Conservation (phyloP, 306 rosid genomes). For the Trichosanthes truncata region DNA sequence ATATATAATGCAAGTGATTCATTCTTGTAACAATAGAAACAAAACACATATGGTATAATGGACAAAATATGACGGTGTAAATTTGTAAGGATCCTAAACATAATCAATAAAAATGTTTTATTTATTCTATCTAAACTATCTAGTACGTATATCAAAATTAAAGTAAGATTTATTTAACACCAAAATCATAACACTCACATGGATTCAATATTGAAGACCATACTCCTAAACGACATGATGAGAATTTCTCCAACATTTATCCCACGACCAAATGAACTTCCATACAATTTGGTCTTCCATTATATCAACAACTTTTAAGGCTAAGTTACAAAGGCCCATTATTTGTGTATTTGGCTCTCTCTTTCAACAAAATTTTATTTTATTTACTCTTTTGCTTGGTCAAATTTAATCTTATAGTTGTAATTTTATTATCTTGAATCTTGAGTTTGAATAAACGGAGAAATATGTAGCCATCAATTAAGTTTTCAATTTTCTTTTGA, state of each 20-base stretch:
- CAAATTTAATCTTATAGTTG: background rate
- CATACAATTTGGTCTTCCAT: background rate
- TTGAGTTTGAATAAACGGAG: too few relatives aligned
- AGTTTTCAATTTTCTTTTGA: too few relatives aligned
- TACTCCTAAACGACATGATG: background rate
- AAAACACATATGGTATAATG: background rate
- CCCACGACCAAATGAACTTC: background rate
- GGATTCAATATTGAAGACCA: background rate
- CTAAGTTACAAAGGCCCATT: background rate
- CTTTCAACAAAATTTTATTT: background rate
- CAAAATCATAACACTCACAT: conserved; percentile 1
- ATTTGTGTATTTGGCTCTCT: background rate
- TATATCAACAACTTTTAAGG: background rate
- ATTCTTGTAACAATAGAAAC: too few relatives aligned
- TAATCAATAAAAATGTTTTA: background rate
- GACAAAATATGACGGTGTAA: background rate
- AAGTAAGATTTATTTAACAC: background rate
- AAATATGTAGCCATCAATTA: too few relatives aligned
- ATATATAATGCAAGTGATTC: too few relatives aligned
- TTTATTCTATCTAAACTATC: background rate
- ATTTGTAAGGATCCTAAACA: background rate
- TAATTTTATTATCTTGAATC: too few relatives aligned
- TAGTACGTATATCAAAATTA: background rate
- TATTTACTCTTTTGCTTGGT: background rate
- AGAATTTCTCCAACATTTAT: background rate